Evolutionary conservation across 2,329 filamentous ascomycete genomes (phyloP).

Genomic region (Claviceps digitariae): DNA sequence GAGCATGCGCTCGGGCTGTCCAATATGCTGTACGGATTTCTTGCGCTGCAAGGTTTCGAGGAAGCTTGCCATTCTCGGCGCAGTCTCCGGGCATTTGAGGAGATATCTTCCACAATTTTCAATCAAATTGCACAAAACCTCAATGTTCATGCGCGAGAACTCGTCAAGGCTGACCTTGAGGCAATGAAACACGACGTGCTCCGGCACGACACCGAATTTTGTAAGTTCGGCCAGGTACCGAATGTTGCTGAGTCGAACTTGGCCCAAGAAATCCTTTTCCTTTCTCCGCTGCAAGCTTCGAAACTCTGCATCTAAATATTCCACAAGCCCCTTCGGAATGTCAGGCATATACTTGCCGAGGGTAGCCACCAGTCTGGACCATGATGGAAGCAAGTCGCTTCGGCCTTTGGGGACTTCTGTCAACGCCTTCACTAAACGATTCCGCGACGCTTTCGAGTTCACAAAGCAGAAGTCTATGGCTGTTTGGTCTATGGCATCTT

Average conservation of each 20-base stretch:
- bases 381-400: slow-evolving; percentile 78
- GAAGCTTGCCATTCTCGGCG: slow-evolving; percentile 85
- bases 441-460: slow-evolving; percentile 95
- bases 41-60: slow-evolving; percentile 91
- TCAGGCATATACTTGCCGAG: slow-evolving; percentile 90
- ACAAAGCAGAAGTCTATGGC: slow-evolving; percentile 96
- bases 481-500: slow-evolving; percentile 81
- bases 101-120: slow-evolving; percentile 95
- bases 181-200: slow-evolving; percentile 98
- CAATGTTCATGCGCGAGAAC: slow-evolving; percentile 97
- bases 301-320: slow-evolving; percentile 92
- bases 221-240: slow-evolving; percentile 96
- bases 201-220: slow-evolving; percentile 94
- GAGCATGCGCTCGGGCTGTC: slow-evolving; percentile 92
- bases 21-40: slow-evolving; percentile 88
- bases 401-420: slow-evolving; percentile 92
- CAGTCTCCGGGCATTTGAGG: slow-evolving; percentile 81
- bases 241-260: slow-evolving; percentile 86
- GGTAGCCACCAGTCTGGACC: slow-evolving; percentile 85
- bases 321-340: slow-evolving; percentile 79
- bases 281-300: slow-evolving; percentile 92
- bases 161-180: slow-evolving; percentile 95
- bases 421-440: slow-evolving; percentile 80
- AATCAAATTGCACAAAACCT: slow-evolving; percentile 90
- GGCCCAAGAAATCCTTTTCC: slow-evolving; percentile 91